These are phyloP conservation scores for Rickenella mellea DNA, from an alignment of 768 basidiomycete genomes.

Conservation along the genomic window DNA sequence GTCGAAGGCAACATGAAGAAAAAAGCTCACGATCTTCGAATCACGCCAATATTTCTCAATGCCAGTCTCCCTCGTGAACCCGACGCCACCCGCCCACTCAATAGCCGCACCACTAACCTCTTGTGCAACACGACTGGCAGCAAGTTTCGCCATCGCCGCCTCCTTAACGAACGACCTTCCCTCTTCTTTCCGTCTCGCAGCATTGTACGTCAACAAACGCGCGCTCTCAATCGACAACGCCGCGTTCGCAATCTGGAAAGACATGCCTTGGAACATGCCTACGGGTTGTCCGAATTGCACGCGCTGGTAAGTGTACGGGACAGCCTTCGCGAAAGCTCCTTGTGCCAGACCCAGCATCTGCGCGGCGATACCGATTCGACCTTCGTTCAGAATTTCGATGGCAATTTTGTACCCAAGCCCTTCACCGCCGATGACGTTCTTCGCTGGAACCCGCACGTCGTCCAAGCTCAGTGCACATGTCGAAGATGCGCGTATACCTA, in stretches of 20 bases:
- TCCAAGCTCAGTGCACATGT: slow-evolving; percentile 95
- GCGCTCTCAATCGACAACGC: slow-evolving; percentile 87
- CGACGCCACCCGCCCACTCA: slow-evolving; percentile 93
- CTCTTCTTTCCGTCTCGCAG: slow-evolving; percentile 90
- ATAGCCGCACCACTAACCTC: slow-evolving; percentile 82
- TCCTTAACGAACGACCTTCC: slow-evolving; percentile 80
- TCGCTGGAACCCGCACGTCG: slow-evolving; percentile 74
- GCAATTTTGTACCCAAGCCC: slow-evolving; percentile 97
- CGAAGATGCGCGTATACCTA: slow-evolving; percentile 92
- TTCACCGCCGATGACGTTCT: slow-evolving; percentile 86
- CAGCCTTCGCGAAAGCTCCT: slow-evolving; percentile 90
- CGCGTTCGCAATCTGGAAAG: slow-evolving; percentile 86
- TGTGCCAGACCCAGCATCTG: slow-evolving; percentile 99
- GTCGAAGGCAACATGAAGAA: not conserved
- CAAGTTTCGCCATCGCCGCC: slow-evolving; percentile 98
- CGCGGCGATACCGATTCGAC: slow-evolving; percentile 94
- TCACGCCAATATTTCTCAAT: slow-evolving; percentile 97
- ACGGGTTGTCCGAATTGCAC: slow-evolving; percentile 91
- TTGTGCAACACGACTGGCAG: slow-evolving; percentile 83
- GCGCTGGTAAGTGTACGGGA: slow-evolving; percentile 92
- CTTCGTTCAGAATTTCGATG: slow-evolving; percentile 95
- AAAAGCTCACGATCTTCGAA: slow-evolving; percentile 77
- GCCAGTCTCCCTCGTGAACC: slow-evolving; percentile 88
- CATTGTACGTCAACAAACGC: slow-evolving; percentile 90
- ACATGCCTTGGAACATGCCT: slow-evolving; percentile 94